Conservation (phyloP, 371 early-diverging fungal species). For the Mucor racemosus region DNA sequence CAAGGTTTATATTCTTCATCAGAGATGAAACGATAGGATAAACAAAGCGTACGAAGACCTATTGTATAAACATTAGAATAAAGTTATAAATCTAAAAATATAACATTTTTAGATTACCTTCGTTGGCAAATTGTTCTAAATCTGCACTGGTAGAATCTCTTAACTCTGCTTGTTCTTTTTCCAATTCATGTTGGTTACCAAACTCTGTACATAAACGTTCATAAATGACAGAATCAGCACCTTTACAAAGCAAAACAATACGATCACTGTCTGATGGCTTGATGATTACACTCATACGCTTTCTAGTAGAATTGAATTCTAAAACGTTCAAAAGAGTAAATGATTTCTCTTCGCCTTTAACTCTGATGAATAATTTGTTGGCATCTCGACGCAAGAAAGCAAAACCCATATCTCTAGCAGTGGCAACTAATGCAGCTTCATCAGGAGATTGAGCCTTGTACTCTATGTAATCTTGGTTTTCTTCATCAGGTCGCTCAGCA, state of each 20-base stretch:
- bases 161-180: conserved; percentile 41
- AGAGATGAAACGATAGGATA: conserved; percentile 78
- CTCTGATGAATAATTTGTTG: conserved; percentile 64
- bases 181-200: conserved; percentile 46
- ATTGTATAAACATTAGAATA: background rate
- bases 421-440: conserved; percentile 91
- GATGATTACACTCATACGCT: conserved; percentile 73
- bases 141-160: conserved; percentile 31
- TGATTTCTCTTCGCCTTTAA: conserved; percentile 67
- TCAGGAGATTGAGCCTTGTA: conserved; percentile 96
- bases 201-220: conserved; percentile 47
- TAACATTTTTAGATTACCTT: conserved; percentile 41
- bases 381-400: conserved; percentile 73
- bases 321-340: conserved; percentile 74
- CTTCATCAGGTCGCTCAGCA: conserved; percentile 54
- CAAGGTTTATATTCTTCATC: conserved; percentile 71
- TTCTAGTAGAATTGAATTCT: conserved; percentile 76
- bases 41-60: conserved; percentile 84
- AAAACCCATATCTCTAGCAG: conserved; percentile 92
- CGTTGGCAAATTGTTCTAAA: conserved; percentile 83
- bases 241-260: conserved; percentile 76
- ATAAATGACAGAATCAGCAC: conserved; percentile 76
- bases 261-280: conserved; percentile 56
- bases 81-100: background rate
- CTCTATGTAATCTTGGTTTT: conserved; percentile 54